Evolutionary conservation across 2,329 filamentous ascomycete genomes (phyloP).

Genomic region (Fusarium nanum): DNA sequence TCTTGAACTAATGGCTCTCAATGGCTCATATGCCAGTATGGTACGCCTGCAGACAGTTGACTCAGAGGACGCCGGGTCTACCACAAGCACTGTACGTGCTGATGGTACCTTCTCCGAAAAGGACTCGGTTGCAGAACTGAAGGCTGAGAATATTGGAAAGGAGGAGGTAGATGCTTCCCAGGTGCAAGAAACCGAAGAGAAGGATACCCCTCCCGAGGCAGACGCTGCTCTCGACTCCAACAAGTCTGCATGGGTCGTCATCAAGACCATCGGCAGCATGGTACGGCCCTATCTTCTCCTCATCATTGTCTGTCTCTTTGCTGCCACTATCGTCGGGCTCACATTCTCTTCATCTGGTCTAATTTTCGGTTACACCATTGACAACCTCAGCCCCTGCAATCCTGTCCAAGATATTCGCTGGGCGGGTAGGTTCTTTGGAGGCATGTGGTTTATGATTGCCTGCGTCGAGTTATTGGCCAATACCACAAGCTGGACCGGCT

Average conservation of each 20-base stretch:
- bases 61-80: constrained; percentile 48
- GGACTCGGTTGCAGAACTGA: constrained; percentile 54
- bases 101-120: constrained; percentile 56
- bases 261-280: constrained; percentile 53
- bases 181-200: constrained; percentile 48
- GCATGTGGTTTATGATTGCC: constrained; percentile 68
- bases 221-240: constrained; percentile 55
- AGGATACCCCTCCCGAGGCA: constrained; percentile 48
- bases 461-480: constrained; percentile 63
- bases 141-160: constrained; percentile 50
- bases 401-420: constrained; percentile 51
- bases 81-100: constrained; percentile 50
- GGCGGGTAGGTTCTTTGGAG: constrained; percentile 61
- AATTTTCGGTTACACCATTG: constrained; percentile 58
- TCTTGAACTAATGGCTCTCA: constrained; percentile 64
- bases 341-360: constrained; percentile 66
- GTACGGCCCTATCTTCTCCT: constrained; percentile 54
- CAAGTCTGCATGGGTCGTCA: constrained; percentile 55
- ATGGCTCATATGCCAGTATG: constrained; percentile 64
- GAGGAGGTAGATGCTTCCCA: constrained; percentile 55
- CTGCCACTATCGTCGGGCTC: constrained; percentile 66
- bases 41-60: constrained; percentile 59
- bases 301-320: constrained; percentile 55
- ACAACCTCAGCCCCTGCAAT: constrained; percentile 61
- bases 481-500: constrained; percentile 64